Base-by-base conservation (phyloP, 495 filamentous ascomycete genomes). In the Chaetomium cochliodes region DNA sequence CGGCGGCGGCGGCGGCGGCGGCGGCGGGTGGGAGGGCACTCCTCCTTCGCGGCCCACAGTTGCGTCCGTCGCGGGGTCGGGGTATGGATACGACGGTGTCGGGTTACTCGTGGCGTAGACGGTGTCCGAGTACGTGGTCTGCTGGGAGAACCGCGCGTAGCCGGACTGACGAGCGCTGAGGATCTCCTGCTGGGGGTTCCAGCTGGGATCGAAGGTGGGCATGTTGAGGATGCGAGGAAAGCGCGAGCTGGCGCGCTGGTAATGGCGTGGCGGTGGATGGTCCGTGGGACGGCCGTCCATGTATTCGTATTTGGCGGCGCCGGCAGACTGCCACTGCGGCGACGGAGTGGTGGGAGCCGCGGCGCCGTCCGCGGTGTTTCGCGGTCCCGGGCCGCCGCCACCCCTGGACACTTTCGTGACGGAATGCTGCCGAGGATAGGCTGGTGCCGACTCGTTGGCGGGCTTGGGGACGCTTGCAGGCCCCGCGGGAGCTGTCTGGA, bases 191-290 rank as follows among this genome's bases (percentile, higher is more conserved):
- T 42, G 5, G 2, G 49, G 47, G 16, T 53, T 22, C 20, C 59
- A 47, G 25, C 26, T 18, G 7, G 41, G 25, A 18, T 49, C 52
- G 9, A 63, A 63, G n/a, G 61, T 58, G 28, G 61, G 61, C 53
- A 63, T 55, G 1, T 63, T 50, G 6, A 49, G 51, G 6, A 62
- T 23, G 25, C 51, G 52, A 22, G 60, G 60, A 20, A 56, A 56
- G 9, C 51, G 51, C 5, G 51, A 62, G 37, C 23, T 13, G 26
- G 50, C 22, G 37, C 60, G 60, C 39, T 25, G 39, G 44, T 28
- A 37, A 5, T 22, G 42, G 18, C 9, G 12, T 4, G 4, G 47
- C 9, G 46, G 58, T 44, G 22, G 25, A 3, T n/a, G 9, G 4
- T 37, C 20, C 53, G 9, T 23, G 30, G 9, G 4, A n/a, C 2